Evolutionary conservation across 106 monocot genomes (phyloP).

Genomic region (Triglochin maritima): DNA sequence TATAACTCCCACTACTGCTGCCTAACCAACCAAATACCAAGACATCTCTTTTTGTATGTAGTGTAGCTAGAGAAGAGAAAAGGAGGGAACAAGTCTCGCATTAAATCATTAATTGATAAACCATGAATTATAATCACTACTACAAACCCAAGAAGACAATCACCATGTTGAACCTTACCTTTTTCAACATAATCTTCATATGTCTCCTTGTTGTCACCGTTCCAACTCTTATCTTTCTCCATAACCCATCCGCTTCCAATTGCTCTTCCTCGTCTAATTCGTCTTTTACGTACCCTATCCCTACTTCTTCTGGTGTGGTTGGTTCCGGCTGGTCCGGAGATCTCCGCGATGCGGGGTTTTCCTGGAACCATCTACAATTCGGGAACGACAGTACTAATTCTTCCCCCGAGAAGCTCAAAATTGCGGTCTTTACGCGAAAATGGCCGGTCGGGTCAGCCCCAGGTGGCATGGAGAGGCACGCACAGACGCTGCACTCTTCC

Average conservation of each 20-base stretch:
- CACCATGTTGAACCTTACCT: not conserved
- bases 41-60: not conserved
- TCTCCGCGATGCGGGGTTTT: conserved; percentile 49
- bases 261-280: not conserved
- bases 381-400: conserved; percentile 2
- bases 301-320: not conserved
- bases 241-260: not conserved
- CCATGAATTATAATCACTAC: not conserved
- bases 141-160: conserved; percentile 7
- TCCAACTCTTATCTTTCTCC: conserved; percentile 12
- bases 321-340: conserved; percentile 38
- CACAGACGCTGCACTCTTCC: conserved; percentile 61
- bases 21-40: not conserved
- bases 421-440: conserved; percentile 80
- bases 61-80: not conserved
- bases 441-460: conserved; percentile 59
- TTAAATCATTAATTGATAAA: too few species aligned
- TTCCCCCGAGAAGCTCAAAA: conserved; percentile 34
- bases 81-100: not conserved
- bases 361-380: conserved; percentile 68
- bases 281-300: not conserved
- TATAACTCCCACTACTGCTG: not conserved
- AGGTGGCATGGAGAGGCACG: conserved; percentile 95
- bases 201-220: conserved; percentile 9
- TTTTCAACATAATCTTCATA: conserved; percentile 1